Evolutionary conservation across 1,284 basidiomycete species (phyloP).

Genomic region (Pseudozyma thailandica): DNA sequence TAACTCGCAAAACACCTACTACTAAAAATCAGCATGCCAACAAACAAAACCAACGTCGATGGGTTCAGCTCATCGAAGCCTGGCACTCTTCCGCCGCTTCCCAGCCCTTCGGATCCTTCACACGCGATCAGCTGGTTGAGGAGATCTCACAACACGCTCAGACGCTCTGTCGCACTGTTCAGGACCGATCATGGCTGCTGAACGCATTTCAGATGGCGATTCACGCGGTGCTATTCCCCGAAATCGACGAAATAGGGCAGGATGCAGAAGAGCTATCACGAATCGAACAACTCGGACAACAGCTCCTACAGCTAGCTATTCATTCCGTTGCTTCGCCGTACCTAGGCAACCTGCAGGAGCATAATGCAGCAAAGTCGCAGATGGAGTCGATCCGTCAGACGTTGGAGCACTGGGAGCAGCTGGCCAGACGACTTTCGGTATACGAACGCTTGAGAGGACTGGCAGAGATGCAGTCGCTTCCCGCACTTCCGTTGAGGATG

Average conservation of each 20-base stretch:
- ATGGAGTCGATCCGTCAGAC: not conserved
- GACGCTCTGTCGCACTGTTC: conserved; percentile 23
- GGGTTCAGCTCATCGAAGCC: conserved; percentile 39
- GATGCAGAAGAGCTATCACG: conserved; percentile 2
- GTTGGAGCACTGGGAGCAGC: conserved; percentile 4
- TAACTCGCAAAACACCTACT: not conserved
- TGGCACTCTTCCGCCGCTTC: conserved; percentile 14
- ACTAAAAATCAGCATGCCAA: not conserved
- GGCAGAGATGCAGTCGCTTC: conserved; percentile 7
- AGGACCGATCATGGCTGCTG: conserved; percentile 24
- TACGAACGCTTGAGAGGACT: conserved; percentile 6
- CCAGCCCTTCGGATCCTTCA: not conserved
- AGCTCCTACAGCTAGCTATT: conserved; percentile 29
- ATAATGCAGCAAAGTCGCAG: not conserved
- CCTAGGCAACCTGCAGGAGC: conserved; percentile 8
- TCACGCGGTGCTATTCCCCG: conserved; percentile 23
- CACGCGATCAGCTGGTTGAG: conserved; percentile 26
- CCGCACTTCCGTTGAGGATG: conserved; percentile 16
- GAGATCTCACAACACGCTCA: conserved; percentile 37
- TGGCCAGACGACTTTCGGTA: conserved; percentile 8
- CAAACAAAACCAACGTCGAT: conserved; percentile 15
- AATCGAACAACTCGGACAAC: conserved; percentile 28
- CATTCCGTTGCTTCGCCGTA: conserved; percentile 22
- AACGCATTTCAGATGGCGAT: conserved; percentile 33
- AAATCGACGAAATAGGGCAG: not conserved